These are phyloP conservation scores for Kodamaea restingae DNA, from an alignment of 805 yeast genomes.

Conservation along the genomic window DNA sequence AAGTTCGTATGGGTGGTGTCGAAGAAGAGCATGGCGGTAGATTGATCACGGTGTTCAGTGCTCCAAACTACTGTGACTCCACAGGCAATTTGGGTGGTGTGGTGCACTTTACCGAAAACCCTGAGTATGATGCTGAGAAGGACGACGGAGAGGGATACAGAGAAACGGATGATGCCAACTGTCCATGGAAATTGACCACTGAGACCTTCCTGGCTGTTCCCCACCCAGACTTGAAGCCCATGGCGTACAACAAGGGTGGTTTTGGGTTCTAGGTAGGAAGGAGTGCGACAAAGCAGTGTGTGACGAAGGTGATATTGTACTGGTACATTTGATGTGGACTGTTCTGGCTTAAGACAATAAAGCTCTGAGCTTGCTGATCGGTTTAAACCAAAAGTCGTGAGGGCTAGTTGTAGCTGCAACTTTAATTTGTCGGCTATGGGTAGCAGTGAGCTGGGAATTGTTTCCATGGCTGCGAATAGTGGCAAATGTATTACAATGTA, in stretches of 20 bases:
- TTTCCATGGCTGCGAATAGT: too few species aligned
- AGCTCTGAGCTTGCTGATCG: too few species aligned
- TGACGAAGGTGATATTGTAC: background rate
- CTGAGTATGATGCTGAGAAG: slow-evolving; percentile 42
- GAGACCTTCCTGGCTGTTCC: slow-evolving; percentile 74
- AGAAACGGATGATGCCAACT: slow-evolving; percentile 31
- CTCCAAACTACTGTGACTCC: slow-evolving; percentile 95
- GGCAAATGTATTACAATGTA: too few species aligned
- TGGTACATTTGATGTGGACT: too few species aligned
- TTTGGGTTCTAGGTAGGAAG: slow-evolving; percentile 31
- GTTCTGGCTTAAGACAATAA: too few species aligned
- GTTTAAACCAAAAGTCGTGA: too few species aligned
- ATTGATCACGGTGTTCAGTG: slow-evolving; percentile 91
- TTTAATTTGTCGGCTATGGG: too few species aligned
- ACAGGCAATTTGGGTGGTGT: slow-evolving; percentile 91
- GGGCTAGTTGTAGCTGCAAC: too few species aligned
- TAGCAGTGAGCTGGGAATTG: too few species aligned
- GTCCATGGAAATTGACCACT: slow-evolving; percentile 47
- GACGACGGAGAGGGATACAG: slow-evolving; percentile 43
- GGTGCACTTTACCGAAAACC: slow-evolving; percentile 58
- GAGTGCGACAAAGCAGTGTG: background rate
- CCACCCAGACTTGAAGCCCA: slow-evolving; percentile 89
- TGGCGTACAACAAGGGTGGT: slow-evolving; percentile 70
- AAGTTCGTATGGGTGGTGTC: slow-evolving; percentile 89
- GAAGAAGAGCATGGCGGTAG: slow-evolving; percentile 83